These are phyloP conservation scores for Pseudozyma hubeiensis DNA, from an alignment of 1,284 basidiomycete genomes.

Conservation along the genomic window DNA sequence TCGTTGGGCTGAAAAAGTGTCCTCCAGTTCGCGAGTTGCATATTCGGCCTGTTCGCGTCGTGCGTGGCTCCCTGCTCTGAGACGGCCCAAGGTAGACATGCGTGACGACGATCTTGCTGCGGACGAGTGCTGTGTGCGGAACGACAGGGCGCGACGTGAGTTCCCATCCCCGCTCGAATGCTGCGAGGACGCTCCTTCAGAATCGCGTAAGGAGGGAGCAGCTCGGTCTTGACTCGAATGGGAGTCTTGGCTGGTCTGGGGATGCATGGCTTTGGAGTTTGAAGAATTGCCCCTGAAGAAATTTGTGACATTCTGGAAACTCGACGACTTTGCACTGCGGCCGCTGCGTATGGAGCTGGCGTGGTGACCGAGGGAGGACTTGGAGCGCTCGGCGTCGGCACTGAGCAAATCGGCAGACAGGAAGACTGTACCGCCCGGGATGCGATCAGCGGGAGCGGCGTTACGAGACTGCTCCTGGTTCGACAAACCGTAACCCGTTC, in stretches of 20 bases:
- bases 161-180: conserved; percentile 43
- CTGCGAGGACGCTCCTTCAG: conserved; percentile 25
- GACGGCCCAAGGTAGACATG: conserved; percentile 32
- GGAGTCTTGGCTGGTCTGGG: conserved; percentile 28
- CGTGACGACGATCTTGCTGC: conserved; percentile 33
- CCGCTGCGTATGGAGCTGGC: conserved; percentile 26
- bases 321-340: conserved; percentile 21
- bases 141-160: conserved; percentile 32
- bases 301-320: conserved; percentile 20
- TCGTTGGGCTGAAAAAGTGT: conserved; percentile 34
- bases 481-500: conserved; percentile 10
- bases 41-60: conserved; percentile 25
- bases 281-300: conserved; percentile 7
- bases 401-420: conserved; percentile 6
- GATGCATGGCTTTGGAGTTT: conserved; percentile 1
- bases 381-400: conserved; percentile 2
- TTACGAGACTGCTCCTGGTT: background rate
- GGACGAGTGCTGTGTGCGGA: conserved; percentile 30
- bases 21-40: conserved; percentile 31
- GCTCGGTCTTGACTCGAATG: conserved; percentile 6
- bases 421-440: background rate
- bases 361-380: conserved; percentile 18
- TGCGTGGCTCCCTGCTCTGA: conserved; percentile 29
- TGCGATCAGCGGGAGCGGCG: background rate
- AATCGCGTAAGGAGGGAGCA: conserved; percentile 22